Evolutionary conservation across 2,329 filamentous ascomycete genomes (phyloP).

Genomic region (Cladosporium sphaerospermum): DNA sequence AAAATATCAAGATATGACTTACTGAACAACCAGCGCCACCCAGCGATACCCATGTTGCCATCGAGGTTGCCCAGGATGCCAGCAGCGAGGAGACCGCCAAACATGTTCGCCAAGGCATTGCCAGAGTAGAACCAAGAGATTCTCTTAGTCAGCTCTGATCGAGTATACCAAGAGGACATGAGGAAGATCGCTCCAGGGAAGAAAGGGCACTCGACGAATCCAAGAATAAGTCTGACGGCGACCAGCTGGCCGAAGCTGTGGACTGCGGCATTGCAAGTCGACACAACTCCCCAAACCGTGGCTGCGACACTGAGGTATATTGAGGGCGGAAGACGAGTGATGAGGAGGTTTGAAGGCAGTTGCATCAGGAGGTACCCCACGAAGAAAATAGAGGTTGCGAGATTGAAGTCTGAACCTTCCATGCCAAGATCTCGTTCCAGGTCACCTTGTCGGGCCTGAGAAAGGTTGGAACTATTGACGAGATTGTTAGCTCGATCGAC

Average conservation of each 20-base stretch:
- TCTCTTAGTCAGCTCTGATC: conserved; percentile 33
- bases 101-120: conserved; percentile 28
- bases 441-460: conserved; percentile 49
- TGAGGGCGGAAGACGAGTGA: conserved; percentile 50
- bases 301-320: conserved; percentile 48
- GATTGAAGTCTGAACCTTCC: conserved; percentile 52
- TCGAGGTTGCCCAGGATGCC: conserved; percentile 36
- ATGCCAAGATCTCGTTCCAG: conserved; percentile 50
- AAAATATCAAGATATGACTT: too few species aligned
- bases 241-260: conserved; percentile 40
- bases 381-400: conserved; percentile 51
- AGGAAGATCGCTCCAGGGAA: conserved; percentile 43
- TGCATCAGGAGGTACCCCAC: conserved; percentile 58
- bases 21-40: conserved; percentile 36
- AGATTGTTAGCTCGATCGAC: neutral
- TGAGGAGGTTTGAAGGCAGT: conserved; percentile 54
- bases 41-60: conserved; percentile 33
- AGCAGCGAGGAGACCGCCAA: conserved; percentile 31
- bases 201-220: conserved; percentile 47
- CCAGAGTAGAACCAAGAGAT: conserved; percentile 23
- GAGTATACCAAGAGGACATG: conserved; percentile 47
- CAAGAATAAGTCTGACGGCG: conserved; percentile 44
- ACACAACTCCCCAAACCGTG: conserved; percentile 37
- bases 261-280: conserved; percentile 42
- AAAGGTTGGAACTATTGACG: conserved; percentile 47